These are phyloP conservation scores for Starmerella gropengiesseri DNA, from an alignment of 805 yeast genomes.

Conservation along the genomic window DNA sequence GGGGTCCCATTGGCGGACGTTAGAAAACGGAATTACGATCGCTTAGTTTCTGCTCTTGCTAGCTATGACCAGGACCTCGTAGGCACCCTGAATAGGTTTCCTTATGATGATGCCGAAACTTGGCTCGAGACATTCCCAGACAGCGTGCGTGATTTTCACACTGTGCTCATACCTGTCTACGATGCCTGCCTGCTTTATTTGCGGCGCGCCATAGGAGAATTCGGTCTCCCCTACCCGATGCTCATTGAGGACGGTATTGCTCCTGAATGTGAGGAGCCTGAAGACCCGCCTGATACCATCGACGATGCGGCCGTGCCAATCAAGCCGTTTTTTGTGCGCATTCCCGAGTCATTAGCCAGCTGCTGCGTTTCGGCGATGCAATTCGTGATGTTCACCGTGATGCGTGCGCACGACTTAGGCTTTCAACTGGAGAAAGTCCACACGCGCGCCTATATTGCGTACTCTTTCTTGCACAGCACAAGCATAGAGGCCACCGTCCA, in stretches of 20 bases:
- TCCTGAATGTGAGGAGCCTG: no score
- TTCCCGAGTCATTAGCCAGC: no score
- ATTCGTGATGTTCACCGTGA: background rate
- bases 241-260: background rate
- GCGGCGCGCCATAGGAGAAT: background rate
- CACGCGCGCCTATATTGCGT: background rate
- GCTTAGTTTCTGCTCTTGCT: background rate
- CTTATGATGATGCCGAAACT: background rate
- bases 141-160: background rate
- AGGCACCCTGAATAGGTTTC: background rate
- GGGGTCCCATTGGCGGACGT: background rate
- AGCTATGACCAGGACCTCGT: background rate
- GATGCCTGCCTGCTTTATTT: background rate
- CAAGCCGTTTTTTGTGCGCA: no score
- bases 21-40: background rate
- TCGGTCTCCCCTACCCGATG: background rate
- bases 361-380: no score
- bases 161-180: background rate
- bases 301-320: background rate
- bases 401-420: background rate
- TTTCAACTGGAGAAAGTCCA: background rate
- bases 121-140: background rate
- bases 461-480: background rate
- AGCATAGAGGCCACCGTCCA: background rate
- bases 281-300: no score